Evolutionary conservation across 2,329 filamentous ascomycete genomes (phyloP).

Genomic region (Bipolaris victoriae): DNA sequence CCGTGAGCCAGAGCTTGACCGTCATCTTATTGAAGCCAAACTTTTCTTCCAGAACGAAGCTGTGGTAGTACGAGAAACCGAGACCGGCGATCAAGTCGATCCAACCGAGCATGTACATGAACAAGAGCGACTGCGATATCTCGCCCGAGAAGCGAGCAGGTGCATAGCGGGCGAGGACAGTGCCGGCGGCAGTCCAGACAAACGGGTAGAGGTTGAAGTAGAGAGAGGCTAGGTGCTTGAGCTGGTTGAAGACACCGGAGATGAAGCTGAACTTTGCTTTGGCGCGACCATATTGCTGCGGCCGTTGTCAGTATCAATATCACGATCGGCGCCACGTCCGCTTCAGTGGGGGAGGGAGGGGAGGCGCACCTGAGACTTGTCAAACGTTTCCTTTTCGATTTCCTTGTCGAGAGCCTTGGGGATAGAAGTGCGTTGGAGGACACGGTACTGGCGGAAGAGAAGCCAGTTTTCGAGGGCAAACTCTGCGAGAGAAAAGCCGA

Average conservation of each 20-base stretch:
- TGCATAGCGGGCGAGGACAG: conserved; percentile 73
- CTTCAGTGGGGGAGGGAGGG: neutral
- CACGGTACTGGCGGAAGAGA: conserved; percentile 85
- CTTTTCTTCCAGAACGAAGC: conserved; percentile 93
- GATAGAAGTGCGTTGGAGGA: conserved; percentile 78
- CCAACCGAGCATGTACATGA: conserved; percentile 85
- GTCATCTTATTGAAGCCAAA: conserved; percentile 99
- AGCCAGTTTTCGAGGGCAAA: conserved; percentile 90
- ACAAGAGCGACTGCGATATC: conserved; percentile 90
- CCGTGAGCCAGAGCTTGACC: conserved; percentile 81
- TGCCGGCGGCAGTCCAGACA: conserved; percentile 83
- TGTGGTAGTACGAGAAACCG: conserved; percentile 86
- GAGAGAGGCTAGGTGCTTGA: conserved; percentile 88
- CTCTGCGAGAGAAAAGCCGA: conserved; percentile 91
- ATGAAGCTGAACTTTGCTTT: conserved; percentile 90
- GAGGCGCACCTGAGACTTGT: conserved; percentile 75
- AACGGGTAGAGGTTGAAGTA: conserved; percentile 90
- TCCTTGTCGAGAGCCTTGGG: conserved; percentile 89
- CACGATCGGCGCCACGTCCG: conserved; percentile 5
- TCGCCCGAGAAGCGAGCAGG: conserved; percentile 85
- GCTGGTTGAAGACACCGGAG: conserved; percentile 80
- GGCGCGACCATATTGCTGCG: conserved; percentile 83
- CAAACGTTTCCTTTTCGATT: conserved; percentile 86
- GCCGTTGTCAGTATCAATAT: conserved; percentile 21
- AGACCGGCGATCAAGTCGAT: conserved; percentile 80